A percentile compares a stretch with the other conserved stretches of the same genome.
These are phyloP conservation scores for Sporothrix luriei DNA, from an alignment of 2,329 filamentous ascomycete genomes.

Conservation along the genomic window DNA sequence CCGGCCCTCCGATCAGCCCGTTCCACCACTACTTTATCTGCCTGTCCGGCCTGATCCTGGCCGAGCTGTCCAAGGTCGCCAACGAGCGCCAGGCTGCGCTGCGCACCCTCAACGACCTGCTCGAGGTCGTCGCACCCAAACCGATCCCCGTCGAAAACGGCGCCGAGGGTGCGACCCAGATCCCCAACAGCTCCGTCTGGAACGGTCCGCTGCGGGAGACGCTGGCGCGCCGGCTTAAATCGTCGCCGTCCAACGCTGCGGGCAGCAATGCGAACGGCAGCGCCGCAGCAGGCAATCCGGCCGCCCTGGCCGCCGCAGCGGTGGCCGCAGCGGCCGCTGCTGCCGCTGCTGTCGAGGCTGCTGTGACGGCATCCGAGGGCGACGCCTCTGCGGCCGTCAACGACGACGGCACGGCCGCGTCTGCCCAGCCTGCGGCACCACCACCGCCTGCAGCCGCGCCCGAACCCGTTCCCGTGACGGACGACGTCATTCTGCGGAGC, in stretches of 20 bases:
- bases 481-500: constrained; percentile 27
- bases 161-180: constrained; percentile 39
- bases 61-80: constrained; percentile 60
- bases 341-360: constrained; percentile 39
- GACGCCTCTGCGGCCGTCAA: constrained; percentile 40
- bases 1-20: constrained; percentile 60
- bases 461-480: constrained; percentile 33
- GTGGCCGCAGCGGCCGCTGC: constrained; percentile 37
- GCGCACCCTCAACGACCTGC: constrained; percentile 58
- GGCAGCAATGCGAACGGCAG: neutral
- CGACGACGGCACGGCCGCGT: constrained; percentile 22
- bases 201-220: constrained; percentile 58
- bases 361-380: constrained; percentile 7
- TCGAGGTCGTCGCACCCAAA: constrained; percentile 55
- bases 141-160: constrained; percentile 25
- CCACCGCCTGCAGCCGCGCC: neutral
- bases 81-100: constrained; percentile 56
- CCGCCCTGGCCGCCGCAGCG: constrained; percentile 15
- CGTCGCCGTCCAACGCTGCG: constrained; percentile 36
- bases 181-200: constrained; percentile 47
- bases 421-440: neutral
- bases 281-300: constrained; percentile 30
- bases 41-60: constrained; percentile 49
- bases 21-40: constrained; percentile 68
- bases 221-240: constrained; percentile 51